Evolutionary conservation across 106 monocot species (phyloP).

Genomic region (Apostasia shenzhenica): DNA sequence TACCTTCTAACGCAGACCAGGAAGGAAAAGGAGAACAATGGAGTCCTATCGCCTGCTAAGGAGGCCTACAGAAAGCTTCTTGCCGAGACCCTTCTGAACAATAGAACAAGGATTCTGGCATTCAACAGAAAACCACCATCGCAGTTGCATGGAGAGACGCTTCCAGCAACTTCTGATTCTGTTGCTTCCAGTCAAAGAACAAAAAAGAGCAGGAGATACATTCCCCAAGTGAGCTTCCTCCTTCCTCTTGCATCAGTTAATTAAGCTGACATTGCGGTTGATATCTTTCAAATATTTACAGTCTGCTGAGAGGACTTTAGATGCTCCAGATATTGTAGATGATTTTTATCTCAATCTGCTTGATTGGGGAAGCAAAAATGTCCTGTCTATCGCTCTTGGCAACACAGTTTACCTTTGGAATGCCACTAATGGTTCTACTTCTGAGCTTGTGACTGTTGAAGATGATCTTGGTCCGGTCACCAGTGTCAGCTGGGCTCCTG

Average conservation of each 20-base stretch:
- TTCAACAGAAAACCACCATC: conserved; percentile 40
- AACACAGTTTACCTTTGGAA: conserved; percentile 56
- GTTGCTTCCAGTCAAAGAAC: conserved; percentile 19
- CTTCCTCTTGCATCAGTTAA: background rate
- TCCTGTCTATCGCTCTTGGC: conserved; percentile 43
- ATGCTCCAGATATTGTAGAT: conserved; percentile 46
- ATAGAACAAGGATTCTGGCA: conserved; percentile 37
- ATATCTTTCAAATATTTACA: background rate
- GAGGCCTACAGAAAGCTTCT: conserved; percentile 43
- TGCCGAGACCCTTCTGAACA: conserved; percentile 33
- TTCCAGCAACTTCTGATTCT: conserved; percentile 11
- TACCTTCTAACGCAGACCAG: conserved; percentile 39
- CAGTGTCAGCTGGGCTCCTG: conserved; percentile 73
- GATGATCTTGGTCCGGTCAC: conserved; percentile 59
- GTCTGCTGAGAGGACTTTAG: conserved; percentile 48
- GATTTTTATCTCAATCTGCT: conserved; percentile 55
- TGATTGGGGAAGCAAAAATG: conserved; percentile 57
- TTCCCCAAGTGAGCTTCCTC: conserved; percentile 38
- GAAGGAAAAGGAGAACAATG: conserved; percentile 43
- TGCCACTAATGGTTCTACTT: conserved; percentile 29
- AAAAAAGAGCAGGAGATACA: conserved; percentile 37
- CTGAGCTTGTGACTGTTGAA: conserved; percentile 47
- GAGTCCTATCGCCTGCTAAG: conserved; percentile 34
- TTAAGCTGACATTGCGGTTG: background rate
- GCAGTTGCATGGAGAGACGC: conserved; percentile 1